Evolutionary conservation across 176 grass and related monocot genomes (phyloP), one percentile per base, ranked within the genome.

Genomic region (Avena sativa): DNA sequence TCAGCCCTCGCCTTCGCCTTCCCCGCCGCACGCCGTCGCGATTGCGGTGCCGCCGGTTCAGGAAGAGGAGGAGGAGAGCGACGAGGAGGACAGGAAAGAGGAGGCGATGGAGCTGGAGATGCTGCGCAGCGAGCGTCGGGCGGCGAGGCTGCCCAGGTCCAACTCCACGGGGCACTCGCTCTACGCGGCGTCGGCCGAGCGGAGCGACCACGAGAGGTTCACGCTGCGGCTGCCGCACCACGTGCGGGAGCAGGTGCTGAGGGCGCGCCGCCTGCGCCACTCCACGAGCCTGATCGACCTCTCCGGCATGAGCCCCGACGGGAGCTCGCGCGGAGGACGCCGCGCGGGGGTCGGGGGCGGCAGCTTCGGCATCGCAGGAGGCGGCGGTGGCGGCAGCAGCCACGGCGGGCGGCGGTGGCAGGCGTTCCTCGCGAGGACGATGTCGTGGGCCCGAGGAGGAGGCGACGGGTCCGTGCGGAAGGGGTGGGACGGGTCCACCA

Each of bases 201-300:
- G 52, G 4, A 58, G 83, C 72, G 79, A 89, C 73, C 83, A 79
- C 40, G 92, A 99, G 60, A 71, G 97, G 32, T 97, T 94, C 85
- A 99, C 97, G 16, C 87, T 97, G 53, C 89, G 94, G 77, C 84
- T 99, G 53, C 94, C 94, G 14, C 78, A 87, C 3, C 87, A 87
- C 67, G 89, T 99, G 72, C 72, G 86, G 80, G 86, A 90, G 64
- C 81, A 91, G 77, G 87, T 99, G 30, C 79, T 94, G 25, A 71
- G 85, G 3, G 90, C 92, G 0, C 86, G 83, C 76, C 90, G 91
- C 49, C 79, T 99, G 76, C 92, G 93, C 47, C 90, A 95, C 50
- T 77, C 94, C 50, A 93, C 85, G 1, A 99, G 97, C 86, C 56
- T 94, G 7, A 32, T 97, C 76, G 87, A 93, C 56, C 34, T 84